Evolutionary conservation across 768 basidiomycete genomes (phyloP).

Genomic region (Guyanaporus albipodus): DNA sequence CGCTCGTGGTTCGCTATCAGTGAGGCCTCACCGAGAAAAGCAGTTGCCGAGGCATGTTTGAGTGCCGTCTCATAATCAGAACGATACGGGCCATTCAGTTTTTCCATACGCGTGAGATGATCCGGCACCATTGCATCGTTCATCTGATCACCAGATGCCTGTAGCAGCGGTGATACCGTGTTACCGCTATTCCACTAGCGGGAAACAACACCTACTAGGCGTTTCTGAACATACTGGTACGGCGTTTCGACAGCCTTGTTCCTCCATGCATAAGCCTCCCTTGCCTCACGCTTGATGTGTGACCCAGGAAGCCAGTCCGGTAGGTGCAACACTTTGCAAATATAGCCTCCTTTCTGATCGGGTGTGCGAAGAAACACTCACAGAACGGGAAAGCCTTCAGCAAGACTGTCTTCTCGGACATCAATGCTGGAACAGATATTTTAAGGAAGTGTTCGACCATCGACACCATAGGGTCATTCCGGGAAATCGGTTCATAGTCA

Average conservation of each 20-base stretch:
- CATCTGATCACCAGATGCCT: conserved; percentile 6
- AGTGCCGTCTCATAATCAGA: conserved; percentile 13
- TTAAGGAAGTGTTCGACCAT: conserved; percentile 9
- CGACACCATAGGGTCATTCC: conserved; percentile 14
- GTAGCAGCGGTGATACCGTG: background rate
- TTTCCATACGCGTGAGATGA: conserved; percentile 9
- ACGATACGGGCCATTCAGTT: conserved; percentile 2
- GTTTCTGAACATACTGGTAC: conserved; percentile 10
- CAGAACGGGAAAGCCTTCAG: conserved; percentile 17
- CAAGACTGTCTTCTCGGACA: conserved; percentile 15
- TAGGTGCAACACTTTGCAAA: conserved; percentile 23
- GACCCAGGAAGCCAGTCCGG: conserved; percentile 27
- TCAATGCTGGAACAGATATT: conserved; percentile 2
- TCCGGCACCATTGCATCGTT: conserved; percentile 13
- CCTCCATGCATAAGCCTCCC: conserved; percentile 2
- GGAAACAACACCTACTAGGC: conserved; percentile 4
- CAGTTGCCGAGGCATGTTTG: conserved; percentile 10
- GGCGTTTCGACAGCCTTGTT: conserved; percentile 12
- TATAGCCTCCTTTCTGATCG: background rate
- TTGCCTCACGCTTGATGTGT: conserved; percentile 13
- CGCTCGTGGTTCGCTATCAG: too few species aligned
- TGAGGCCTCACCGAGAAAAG: conserved; percentile 13
- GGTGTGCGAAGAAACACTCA: background rate
- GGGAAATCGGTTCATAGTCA: conserved; percentile 19
- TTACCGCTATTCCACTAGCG: background rate